Conservation (phyloP, 2,329 filamentous ascomycete species). For the Metarhizium humberi region DNA sequence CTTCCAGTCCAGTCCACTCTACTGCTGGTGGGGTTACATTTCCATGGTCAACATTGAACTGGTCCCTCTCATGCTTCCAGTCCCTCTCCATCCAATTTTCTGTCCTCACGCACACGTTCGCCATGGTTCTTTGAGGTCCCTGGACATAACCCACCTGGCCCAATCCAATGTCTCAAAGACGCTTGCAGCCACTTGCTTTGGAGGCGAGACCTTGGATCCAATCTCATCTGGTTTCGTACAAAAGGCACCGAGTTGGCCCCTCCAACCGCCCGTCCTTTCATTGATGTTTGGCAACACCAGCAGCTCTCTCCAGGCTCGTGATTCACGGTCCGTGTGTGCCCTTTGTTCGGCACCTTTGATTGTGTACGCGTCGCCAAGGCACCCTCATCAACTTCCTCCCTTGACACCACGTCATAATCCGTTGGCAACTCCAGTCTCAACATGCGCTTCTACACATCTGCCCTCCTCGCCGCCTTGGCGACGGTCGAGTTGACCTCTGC, state of each 20-base stretch:
- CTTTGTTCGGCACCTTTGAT: background rate
- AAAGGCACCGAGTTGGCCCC: background rate
- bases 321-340: background rate
- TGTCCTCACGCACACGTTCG: no score
- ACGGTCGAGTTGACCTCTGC: constrained; percentile 7
- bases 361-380: background rate
- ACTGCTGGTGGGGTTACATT: background rate
- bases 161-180: background rate
- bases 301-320: background rate
- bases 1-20: no score
- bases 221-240: background rate
- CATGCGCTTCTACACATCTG: background rate
- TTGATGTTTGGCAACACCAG: background rate
- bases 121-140: no score
- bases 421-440: background rate
- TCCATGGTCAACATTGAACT: background rate
- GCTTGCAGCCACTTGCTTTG: background rate
- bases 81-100: background rate
- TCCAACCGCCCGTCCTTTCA: background rate
- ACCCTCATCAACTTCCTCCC: background rate
- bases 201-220: background rate
- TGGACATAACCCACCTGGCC: background rate
- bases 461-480: background rate
- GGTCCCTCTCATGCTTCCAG: no score
- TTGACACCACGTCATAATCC: background rate